These are phyloP conservation scores for Aaosphaeria pasadenensis DNA, from an alignment of 2,329 filamentous ascomycete genomes.

Conservation along the genomic window DNA sequence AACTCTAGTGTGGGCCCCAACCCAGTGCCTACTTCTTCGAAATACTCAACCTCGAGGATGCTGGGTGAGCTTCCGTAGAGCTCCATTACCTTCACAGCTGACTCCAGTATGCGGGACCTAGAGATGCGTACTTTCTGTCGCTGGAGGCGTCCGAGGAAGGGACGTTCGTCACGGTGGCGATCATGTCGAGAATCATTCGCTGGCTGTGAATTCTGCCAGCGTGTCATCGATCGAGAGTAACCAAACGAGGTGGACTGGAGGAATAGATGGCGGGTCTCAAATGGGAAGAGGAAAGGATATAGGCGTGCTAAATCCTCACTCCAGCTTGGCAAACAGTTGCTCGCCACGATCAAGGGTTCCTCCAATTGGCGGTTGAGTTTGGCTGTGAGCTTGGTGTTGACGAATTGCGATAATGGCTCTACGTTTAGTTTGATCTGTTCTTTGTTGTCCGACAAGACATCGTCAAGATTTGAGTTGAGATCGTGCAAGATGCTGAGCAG, in stretches of 20 bases:
- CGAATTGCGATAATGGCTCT: slow-evolving; percentile 88
- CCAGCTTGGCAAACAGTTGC: slow-evolving; percentile 93
- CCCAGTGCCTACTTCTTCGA: slow-evolving; percentile 96
- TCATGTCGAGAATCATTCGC: slow-evolving; percentile 78
- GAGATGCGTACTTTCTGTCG: slow-evolving; percentile 98
- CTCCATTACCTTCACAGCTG: slow-evolving; percentile 97
- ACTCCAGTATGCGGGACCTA: slow-evolving; percentile 89
- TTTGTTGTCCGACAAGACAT: slow-evolving; percentile 78
- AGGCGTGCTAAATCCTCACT: slow-evolving; percentile 89
- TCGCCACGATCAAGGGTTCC: slow-evolving; percentile 94
- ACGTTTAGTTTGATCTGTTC: slow-evolving; percentile 67
- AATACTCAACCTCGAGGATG: slow-evolving; percentile 95
- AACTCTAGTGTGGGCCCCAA: slow-evolving; percentile 95
- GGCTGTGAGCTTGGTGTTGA: slow-evolving; percentile 96
- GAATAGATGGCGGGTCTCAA: slow-evolving; percentile 95
- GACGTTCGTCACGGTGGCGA: slow-evolving; percentile 79
- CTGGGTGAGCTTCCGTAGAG: slow-evolving; percentile 96
- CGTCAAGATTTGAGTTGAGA: slow-evolving; percentile 88
- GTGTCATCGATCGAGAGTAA: slow-evolving; percentile 93
- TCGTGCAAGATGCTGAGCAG: slow-evolving; percentile 88
- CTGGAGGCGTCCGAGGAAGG: slow-evolving; percentile 86
- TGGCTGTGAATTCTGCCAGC: slow-evolving; percentile 91
- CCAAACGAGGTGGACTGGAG: slow-evolving; percentile 97
- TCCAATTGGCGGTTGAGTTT: slow-evolving; percentile 97
- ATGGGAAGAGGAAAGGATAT: slow-evolving; percentile 96